Conservation (phyloP, 768 basidiomycete species). For the Postia placenta region DNA sequence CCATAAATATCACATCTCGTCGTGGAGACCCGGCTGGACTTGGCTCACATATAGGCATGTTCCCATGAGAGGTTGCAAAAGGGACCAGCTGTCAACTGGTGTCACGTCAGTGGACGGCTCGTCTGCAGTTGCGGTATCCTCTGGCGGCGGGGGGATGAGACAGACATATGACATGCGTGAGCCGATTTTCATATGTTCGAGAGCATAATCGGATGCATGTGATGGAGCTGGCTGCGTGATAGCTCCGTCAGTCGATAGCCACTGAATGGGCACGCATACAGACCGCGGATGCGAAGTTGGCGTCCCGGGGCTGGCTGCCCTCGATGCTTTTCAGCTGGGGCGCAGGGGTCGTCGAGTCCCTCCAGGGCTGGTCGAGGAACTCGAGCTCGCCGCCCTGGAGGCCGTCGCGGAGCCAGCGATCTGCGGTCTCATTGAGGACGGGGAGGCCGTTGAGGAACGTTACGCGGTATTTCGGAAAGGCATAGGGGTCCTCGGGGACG, state of each 20-base stretch:
- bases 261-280: constrained; percentile 18
- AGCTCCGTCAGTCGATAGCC: constrained; percentile 9
- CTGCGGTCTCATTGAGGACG: constrained; percentile 63
- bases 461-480: constrained; percentile 79
- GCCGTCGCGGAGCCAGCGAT: constrained; percentile 68
- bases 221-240: constrained; percentile 19
- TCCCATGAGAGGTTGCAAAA: constrained; percentile 73
- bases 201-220: constrained; percentile 35
- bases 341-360: constrained; percentile 33
- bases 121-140: constrained; percentile 36
- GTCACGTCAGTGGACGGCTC: constrained; percentile 54
- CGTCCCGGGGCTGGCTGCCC: constrained; percentile 36
- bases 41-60: constrained; percentile 73
- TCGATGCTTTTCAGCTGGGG: constrained; percentile 54
- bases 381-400: constrained; percentile 70
- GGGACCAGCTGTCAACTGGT: constrained; percentile 75
- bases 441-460: constrained; percentile 77
- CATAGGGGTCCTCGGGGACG: constrained; percentile 72
- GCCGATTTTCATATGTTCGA: constrained; percentile 74
- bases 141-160: constrained; percentile 63
- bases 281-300: constrained; percentile 21
- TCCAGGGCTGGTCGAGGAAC: constrained; percentile 66
- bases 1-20: not conserved
- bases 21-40: constrained; percentile 25
- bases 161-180: constrained; percentile 68